A percentile compares a stretch with the other conserved stretches of the same genome.
phyloP scores from a whole-genome alignment of 1,284 basidiomycete species.

The Pisolithus thermaeus region DNA sequence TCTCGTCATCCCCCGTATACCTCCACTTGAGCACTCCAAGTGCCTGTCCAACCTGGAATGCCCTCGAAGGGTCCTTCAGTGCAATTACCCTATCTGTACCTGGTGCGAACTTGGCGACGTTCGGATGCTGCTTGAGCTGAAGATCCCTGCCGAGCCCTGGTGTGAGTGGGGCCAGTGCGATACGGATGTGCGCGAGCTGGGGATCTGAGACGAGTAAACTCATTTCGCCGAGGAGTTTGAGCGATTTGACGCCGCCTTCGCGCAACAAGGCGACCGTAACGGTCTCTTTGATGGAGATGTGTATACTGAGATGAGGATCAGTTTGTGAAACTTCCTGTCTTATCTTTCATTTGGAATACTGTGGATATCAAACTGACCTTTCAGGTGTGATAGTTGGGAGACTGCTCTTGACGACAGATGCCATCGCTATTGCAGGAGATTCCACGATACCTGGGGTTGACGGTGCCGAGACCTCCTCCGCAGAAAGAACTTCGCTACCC shows the following conservation, averaged over 20 bases:
- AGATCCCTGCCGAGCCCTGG: constrained; percentile 64
- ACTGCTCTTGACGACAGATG: constrained; percentile 44
- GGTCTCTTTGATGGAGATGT: constrained; percentile 82
- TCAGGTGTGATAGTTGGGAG: constrained; percentile 76
- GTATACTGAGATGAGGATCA: constrained; percentile 52
- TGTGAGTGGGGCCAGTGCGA: constrained; percentile 61
- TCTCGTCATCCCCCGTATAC: constrained; percentile 88
- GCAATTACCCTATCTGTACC: constrained; percentile 61
- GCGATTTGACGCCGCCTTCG: constrained; percentile 85
- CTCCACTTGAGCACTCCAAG: constrained; percentile 93
- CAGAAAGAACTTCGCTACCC: constrained; percentile 68
- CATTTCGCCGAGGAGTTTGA: constrained; percentile 93
- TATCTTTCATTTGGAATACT: too few relatives aligned
- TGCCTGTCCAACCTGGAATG: constrained; percentile 86
- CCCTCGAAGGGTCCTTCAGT: constrained; percentile 77
- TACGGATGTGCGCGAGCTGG: constrained; percentile 67
- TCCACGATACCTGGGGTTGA: constrained; percentile 47
- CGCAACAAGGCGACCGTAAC: constrained; percentile 78
- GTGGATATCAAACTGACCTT: constrained; percentile 41
- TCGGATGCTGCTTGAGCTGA: constrained; percentile 96
- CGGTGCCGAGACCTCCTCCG: constrained; percentile 54
- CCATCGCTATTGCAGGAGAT: constrained; percentile 40
- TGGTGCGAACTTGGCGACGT: constrained; percentile 83
- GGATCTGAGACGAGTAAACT: constrained; percentile 86
- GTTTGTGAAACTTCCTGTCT: too few relatives aligned